Evolutionary conservation across 352 stramenopile genomes (phyloP), one percentile per base, ranked within the genome.

Genomic region (Pythium phragmiticola): DNA sequence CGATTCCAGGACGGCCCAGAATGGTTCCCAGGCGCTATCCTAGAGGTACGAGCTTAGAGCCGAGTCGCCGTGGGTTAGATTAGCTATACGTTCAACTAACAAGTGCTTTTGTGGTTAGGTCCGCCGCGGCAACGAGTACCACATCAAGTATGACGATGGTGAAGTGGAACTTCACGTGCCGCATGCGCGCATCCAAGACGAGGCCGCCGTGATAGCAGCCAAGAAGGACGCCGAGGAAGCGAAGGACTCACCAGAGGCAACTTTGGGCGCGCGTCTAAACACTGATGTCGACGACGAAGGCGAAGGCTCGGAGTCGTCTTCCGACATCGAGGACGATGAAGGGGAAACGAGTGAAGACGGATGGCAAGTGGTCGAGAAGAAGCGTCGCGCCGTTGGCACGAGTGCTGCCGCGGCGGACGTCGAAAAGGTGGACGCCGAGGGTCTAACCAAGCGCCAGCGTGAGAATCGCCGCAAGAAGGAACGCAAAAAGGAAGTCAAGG

Each of bases 401-500:
- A 42, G 30, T 8, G 62, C 52, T 26, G 54, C 63, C 41, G 45
- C 47, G 7, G 57, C 56, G 16, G 51, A 50, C 6, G 39, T 14
- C 0, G 65, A 71, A 21, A 63, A 71, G 16, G 60, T 78, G 23
- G 66, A 77, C 53, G 60, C 46, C 9, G 82, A 82, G 26, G 83
- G 80, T 5, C 68, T 92, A 17, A 94, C 82, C 13, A 94, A 94
- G 69, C 77, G 81, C 36, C 84, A 94, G 70, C 83, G 85, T 2
- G 82, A 94, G 65, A 89, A 71, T 55, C 82, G 82, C 33, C 85
- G 85, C 51, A 89, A 90, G 66, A 89, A 88, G 48, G 83, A 94
- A 60, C 80, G 82, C 19, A 76, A 90, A 60, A 80, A 80, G 14
- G 82, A 92, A 71, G 75, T 89, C 36, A 91, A 90, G 65, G 85